A percentile compares a stretch with the other conserved stretches of the same genome.
These are phyloP conservation scores for Scortechinia acanthostroma DNA, from an alignment of 2,329 filamentous ascomycete species.

Conservation along the genomic window DNA sequence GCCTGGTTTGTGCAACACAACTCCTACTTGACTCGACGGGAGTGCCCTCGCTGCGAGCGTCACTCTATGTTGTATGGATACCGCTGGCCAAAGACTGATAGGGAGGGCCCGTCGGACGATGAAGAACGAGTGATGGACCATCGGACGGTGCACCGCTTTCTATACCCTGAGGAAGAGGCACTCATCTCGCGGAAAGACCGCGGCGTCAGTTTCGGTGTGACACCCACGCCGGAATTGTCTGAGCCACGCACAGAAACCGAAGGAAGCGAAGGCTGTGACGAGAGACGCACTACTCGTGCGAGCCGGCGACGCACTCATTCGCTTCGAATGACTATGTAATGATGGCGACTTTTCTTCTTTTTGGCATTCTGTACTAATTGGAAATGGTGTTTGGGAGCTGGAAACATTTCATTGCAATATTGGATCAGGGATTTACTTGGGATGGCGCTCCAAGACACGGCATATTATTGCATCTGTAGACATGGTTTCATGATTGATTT, in stretches of 20 bases:
- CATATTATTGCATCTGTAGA: too few relatives aligned
- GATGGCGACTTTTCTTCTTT: too few relatives aligned
- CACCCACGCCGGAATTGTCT: background rate
- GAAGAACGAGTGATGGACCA: constrained; percentile 46
- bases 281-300: background rate
- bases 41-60: constrained; percentile 66
- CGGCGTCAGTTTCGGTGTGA: background rate
- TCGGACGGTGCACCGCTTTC: constrained; percentile 57
- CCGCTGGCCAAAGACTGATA: constrained; percentile 69
- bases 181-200: background rate
- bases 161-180: constrained; percentile 45
- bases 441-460: too few relatives aligned
- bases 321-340: background rate
- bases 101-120: constrained; percentile 49
- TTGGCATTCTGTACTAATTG: too few relatives aligned
- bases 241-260: background rate
- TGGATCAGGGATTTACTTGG: too few relatives aligned
- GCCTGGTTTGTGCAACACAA: constrained; percentile 60
- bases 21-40: constrained; percentile 58
- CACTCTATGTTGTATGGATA: constrained; percentile 70
- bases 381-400: too few relatives aligned
- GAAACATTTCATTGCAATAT: too few relatives aligned
- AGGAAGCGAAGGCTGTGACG: background rate
- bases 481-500: too few relatives aligned
- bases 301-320: background rate